Evolutionary conservation across 1,284 basidiomycete genomes (phyloP).

Genomic region (Cystobasidium pallidum): DNA sequence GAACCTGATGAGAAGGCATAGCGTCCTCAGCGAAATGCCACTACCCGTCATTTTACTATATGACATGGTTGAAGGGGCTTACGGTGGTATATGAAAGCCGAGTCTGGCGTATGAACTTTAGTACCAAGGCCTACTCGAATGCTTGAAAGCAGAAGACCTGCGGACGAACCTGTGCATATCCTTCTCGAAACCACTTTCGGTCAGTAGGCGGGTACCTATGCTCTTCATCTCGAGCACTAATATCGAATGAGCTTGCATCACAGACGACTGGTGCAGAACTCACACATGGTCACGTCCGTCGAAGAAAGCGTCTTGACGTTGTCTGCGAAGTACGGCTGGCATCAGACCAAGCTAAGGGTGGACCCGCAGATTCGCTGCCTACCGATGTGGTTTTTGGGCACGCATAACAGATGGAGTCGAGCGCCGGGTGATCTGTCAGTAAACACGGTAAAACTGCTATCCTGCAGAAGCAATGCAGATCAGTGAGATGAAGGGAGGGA

Average conservation of each 20-base stretch:
- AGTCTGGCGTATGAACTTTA: too few relatives aligned
- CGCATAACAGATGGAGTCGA: constrained; percentile 31
- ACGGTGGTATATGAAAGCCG: constrained; percentile 44
- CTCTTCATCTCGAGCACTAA: constrained; percentile 26
- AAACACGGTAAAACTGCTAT: constrained; percentile 27
- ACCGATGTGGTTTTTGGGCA: constrained; percentile 32
- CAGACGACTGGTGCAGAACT: neutral
- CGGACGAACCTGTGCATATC: constrained; percentile 17
- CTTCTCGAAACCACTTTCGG: constrained; percentile 15
- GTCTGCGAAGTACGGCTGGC: neutral
- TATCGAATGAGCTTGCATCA: neutral
- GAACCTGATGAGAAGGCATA: constrained; percentile 2
- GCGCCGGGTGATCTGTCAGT: constrained; percentile 28
- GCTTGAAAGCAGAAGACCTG: neutral
- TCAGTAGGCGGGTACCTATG: constrained; percentile 14
- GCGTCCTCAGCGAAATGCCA: neutral
- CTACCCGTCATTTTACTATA: neutral
- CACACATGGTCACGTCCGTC: constrained; percentile 33
- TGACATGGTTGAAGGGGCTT: neutral
- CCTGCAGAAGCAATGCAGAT: neutral
- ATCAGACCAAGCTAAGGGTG: neutral
- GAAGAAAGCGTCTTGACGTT: constrained; percentile 30
- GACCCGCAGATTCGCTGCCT: neutral
- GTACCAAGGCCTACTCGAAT: too few relatives aligned
- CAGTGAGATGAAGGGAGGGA: neutral